Base-by-base conservation (phyloP, 768 basidiomycete genomes). In the Steccherinum ochraceum region DNA sequence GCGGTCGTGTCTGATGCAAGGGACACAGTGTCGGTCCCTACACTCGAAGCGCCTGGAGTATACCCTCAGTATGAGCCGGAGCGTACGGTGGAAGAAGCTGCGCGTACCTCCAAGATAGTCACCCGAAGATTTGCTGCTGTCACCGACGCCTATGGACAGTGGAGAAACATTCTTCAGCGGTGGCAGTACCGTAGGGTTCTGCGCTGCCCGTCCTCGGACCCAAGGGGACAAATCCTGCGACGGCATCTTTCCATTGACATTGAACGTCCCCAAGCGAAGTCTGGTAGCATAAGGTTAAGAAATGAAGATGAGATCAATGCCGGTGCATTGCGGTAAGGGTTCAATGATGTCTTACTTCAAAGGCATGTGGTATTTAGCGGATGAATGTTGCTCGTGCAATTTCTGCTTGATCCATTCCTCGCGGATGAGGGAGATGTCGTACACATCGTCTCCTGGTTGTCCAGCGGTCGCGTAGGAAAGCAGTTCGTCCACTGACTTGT, bases 211-310 rank as follows among this genome's bases (percentile, higher is more conserved):
- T 5, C 69, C 64, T 40, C 77, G 69, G 24, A 89, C 59, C 87
- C 89, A 91, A 2, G 75, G 64, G 3, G 79, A 77, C 7, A 92
- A 67, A 60, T 89, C 85, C 55, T 86, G 83, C 2, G 83, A 80
- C 0, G 90, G 86, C 30, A 77, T 56, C 59, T 81, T 83, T 1
- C 87, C 89, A 57, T 90, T 89, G 43, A 92, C 89, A 57, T 93
- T 93, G 71, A 92, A 93, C 0, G 86, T 88, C 19, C 89, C 88
- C 16, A 86, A 52, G 4, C 86, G 82, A 45, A 91, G 61, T 25
- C 86, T 87, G 54, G 12, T 27, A 35, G 7, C 30, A n/a, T n/a
- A n/a, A n/a, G n/a, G n/a, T n/a, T n/a, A n/a, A n/a, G n/a, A n/a
- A n/a, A n/a, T n/a, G n/a, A n/a, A n/a, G n/a, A 7, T 16, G 30